Percentiles rank a stretch among this genome's conserved stretches.
phyloP scores from a whole-genome alignment of 257 asterid genomes.

The Fraxinus cuspidata region DNA sequence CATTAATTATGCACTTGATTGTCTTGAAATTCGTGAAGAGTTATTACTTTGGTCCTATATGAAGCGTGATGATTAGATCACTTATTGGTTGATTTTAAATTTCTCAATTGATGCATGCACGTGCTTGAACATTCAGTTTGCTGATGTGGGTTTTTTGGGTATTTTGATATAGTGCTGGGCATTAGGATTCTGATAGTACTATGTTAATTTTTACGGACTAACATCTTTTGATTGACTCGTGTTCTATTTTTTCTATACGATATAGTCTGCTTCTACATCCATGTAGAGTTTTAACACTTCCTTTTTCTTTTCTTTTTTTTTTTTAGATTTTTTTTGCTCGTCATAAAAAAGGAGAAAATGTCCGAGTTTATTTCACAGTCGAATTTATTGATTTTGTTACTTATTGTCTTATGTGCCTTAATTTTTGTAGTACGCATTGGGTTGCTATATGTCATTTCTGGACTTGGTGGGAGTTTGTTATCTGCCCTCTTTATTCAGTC shows the following conservation, averaged over 20 bases:
- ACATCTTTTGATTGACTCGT: background rate
- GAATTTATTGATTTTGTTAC: background rate
- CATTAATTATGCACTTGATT: conserved; percentile 5
- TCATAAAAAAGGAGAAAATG: background rate
- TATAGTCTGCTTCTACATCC: background rate
- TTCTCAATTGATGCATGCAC: no score
- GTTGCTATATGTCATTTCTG: conserved; percentile 75
- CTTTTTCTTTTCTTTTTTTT: no score
- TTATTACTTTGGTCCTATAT: background rate
- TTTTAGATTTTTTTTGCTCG: background rate
- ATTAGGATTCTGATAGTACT: background rate
- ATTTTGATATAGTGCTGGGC: no score
- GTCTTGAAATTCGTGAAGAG: background rate
- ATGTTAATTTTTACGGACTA: background rate
- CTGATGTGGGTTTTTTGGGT: no score
- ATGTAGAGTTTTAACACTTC: no score
- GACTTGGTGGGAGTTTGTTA: conserved; percentile 83
- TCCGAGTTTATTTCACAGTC: background rate
- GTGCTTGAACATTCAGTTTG: no score
- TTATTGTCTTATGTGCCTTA: background rate
- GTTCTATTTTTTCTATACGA: background rate
- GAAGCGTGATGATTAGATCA: background rate
- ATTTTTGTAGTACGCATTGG: conserved; percentile 65
- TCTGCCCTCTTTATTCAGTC: conserved; percentile 82
- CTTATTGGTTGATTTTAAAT: no score